phyloP scores from a whole-genome alignment of 257 asterid species.

The Solanum peruvianum region DNA sequence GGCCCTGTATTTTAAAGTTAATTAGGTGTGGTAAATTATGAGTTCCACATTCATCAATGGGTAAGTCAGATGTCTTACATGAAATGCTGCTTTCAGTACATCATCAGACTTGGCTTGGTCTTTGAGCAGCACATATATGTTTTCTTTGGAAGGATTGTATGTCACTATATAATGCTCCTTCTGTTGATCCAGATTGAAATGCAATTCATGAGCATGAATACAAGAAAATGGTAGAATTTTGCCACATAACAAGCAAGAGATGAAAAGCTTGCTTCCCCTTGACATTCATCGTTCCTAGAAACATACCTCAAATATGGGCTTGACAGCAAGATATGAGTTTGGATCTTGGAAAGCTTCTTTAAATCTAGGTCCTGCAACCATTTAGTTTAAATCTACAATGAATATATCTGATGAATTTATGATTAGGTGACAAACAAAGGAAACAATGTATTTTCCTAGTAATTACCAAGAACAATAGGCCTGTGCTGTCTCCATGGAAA shows the following conservation, averaged over 20 bases:
- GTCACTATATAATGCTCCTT: constrained; percentile 76
- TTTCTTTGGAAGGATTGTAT: constrained; percentile 76
- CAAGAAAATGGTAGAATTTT: not conserved
- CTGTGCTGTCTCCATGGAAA: constrained; percentile 80
- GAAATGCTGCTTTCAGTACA: constrained; percentile 91
- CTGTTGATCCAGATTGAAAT: constrained; percentile 29
- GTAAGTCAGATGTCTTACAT: constrained; percentile 41
- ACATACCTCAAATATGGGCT: constrained; percentile 87
- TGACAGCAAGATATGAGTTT: constrained; percentile 59
- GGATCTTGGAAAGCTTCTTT: constrained; percentile 97
- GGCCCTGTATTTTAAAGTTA: constrained; percentile 55
- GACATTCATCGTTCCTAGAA: constrained; percentile 1
- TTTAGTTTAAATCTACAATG: not conserved
- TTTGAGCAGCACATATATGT: constrained; percentile 80
- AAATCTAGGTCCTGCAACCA: constrained; percentile 75
- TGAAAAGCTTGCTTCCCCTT: not conserved
- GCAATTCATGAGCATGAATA: not conserved
- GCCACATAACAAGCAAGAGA: not conserved
- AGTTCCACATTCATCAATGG: not conserved
- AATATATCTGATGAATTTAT: not conserved
- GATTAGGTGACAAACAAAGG: not conserved
- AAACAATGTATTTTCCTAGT: not conserved
- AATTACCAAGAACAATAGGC: constrained; percentile 84
- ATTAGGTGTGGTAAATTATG: constrained; percentile 6
- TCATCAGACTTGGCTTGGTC: constrained; percentile 96